Conservation (phyloP, 306 rosid species). For the Vicia sativa region DNA sequence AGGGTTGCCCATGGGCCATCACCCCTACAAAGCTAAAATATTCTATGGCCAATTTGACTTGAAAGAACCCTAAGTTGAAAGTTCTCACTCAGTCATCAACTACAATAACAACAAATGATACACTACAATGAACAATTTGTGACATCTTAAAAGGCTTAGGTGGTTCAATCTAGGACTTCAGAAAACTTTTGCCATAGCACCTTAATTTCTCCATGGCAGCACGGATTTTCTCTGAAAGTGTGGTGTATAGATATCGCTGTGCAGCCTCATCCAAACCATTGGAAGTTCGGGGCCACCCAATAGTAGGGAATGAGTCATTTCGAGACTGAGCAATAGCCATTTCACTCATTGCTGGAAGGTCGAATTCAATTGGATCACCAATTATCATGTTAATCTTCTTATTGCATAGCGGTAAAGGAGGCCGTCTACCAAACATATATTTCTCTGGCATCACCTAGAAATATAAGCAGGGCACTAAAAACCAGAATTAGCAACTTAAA, state of each 20-base stretch:
- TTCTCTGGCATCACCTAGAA: constrained; percentile 91
- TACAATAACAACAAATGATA: constrained; percentile 38
- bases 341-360: constrained; percentile 67
- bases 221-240: constrained; percentile 71
- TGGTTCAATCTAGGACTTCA: constrained; percentile 35
- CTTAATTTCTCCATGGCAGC: constrained; percentile 70
- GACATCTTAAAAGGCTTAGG: constrained; percentile 18
- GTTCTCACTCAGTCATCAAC: constrained; percentile 31
- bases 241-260: constrained; percentile 63
- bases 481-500: constrained; percentile 37
- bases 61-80: constrained; percentile 8
- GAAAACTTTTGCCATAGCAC: constrained; percentile 40
- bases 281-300: constrained; percentile 66
- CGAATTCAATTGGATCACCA: constrained; percentile 83
- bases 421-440: constrained; percentile 66
- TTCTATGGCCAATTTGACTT: constrained; percentile 14
- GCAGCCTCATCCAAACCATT: constrained; percentile 79
- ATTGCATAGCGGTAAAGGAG: constrained; percentile 72
- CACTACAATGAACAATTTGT: constrained; percentile 23
- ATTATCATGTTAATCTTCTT: constrained; percentile 68
- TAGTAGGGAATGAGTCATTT: constrained; percentile 42
- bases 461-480: constrained; percentile 36
- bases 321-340: constrained; percentile 59
- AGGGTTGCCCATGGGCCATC: background rate
- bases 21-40: constrained; percentile 25